These are phyloP conservation scores for Blastobotrys muscicola DNA, from an alignment of 805 yeast genomes.

Conservation along the genomic window DNA sequence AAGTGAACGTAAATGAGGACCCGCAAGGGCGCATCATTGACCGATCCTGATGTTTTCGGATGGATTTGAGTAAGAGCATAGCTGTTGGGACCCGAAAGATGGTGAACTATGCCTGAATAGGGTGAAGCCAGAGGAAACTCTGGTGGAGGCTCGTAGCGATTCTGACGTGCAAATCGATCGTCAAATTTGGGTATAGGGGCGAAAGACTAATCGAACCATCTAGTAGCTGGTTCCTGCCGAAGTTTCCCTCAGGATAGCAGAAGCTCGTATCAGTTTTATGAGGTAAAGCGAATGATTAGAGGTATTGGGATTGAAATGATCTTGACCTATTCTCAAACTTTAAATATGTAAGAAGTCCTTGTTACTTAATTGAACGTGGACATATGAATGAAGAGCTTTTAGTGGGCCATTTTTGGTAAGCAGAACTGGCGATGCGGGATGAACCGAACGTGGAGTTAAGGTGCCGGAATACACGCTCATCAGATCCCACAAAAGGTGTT, in stretches of 20 bases:
- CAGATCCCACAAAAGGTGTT: constrained; percentile 39
- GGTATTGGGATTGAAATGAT: constrained; percentile 33
- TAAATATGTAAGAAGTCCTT: constrained; percentile 35
- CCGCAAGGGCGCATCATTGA: constrained; percentile 29
- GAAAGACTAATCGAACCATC: constrained; percentile 37
- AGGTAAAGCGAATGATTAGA: constrained; percentile 36
- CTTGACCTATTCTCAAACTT: constrained; percentile 36
- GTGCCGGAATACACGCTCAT: constrained; percentile 37
- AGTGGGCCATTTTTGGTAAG: constrained; percentile 40
- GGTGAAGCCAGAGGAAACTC: constrained; percentile 39
- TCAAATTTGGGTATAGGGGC: constrained; percentile 38
- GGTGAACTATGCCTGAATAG: constrained; percentile 39
- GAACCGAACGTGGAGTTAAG: constrained; percentile 35
- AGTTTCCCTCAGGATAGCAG: constrained; percentile 37
- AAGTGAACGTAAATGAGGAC: constrained; percentile 33
- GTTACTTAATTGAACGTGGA: constrained; percentile 35
- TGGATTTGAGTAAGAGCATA: constrained; percentile 36
- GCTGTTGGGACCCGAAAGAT: constrained; percentile 39
- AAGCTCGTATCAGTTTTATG: constrained; percentile 36
- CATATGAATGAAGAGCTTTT: constrained; percentile 35
- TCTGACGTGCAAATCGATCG: constrained; percentile 39
- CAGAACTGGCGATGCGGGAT: constrained; percentile 41
- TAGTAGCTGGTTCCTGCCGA: constrained; percentile 38
- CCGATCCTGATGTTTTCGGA: constrained; percentile 34
- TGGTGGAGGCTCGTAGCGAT: constrained; percentile 39